These are phyloP conservation scores for Ustanciosporium gigantosporum DNA, from an alignment of 1,284 basidiomycete species.

Conservation along the genomic window DNA sequence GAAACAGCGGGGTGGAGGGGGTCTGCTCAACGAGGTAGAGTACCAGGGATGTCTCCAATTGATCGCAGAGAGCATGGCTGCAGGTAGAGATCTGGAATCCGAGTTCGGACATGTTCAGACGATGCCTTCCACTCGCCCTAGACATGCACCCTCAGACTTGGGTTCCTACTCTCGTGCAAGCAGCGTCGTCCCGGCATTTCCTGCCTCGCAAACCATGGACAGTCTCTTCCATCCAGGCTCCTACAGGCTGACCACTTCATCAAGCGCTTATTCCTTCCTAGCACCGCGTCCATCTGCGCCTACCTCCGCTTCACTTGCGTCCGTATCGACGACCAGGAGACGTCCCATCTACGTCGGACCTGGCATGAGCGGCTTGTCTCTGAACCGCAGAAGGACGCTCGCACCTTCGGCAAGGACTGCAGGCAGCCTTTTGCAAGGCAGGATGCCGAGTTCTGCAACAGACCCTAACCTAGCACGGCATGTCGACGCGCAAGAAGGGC, in stretches of 20 bases:
- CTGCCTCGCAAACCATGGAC: conserved; percentile 18
- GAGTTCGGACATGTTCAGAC: conserved; percentile 14
- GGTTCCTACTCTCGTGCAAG: conserved; percentile 19
- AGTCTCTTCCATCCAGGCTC: conserved; percentile 33
- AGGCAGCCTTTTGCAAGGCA: background rate
- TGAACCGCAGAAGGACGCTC: conserved; percentile 20
- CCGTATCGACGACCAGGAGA: conserved; percentile 3
- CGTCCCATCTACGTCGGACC: conserved; percentile 38
- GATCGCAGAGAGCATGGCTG: conserved; percentile 44
- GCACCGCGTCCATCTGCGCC: conserved; percentile 23
- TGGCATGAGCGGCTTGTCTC: conserved; percentile 37
- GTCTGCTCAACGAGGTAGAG: conserved; percentile 44
- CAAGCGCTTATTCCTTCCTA: conserved; percentile 30
- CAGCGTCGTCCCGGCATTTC: conserved; percentile 23
- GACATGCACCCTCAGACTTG: background rate
- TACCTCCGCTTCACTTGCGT: conserved; percentile 1
- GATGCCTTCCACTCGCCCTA: conserved; percentile 2
- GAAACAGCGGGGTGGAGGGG: conserved; percentile 36
- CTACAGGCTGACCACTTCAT: conserved; percentile 13
- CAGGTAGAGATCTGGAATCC: conserved; percentile 29
- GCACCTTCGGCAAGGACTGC: conserved; percentile 13
- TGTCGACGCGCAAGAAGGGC: conserved; percentile 7
- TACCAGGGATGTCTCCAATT: conserved; percentile 44
- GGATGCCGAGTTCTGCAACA: conserved; percentile 24
- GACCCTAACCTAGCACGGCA: conserved; percentile 20